These are phyloP conservation scores for Aspergillus fischeri DNA, from an alignment of 2,329 filamentous ascomycete species.

Conservation along the genomic window DNA sequence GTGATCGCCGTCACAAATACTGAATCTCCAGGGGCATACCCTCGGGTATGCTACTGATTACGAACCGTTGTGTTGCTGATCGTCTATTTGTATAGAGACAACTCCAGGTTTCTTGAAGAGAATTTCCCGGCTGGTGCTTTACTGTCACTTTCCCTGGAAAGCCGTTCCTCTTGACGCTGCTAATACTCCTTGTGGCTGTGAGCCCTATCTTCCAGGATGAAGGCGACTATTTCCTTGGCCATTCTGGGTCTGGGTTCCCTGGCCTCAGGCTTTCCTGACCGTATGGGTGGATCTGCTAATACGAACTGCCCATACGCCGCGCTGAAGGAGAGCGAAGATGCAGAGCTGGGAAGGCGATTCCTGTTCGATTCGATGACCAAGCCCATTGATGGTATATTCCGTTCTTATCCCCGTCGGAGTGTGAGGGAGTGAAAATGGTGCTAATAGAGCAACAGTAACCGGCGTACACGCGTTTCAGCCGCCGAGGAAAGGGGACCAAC, in stretches of 20 bases:
- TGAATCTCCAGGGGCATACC: no score
- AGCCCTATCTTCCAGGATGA: not conserved
- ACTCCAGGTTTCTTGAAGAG: no score
- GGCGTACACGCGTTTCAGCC: slow-evolving; percentile 33
- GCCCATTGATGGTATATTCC: slow-evolving; percentile 23
- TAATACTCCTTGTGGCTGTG: no score
- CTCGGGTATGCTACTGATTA: no score
- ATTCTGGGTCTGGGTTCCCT: not conserved
- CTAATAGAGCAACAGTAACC: slow-evolving; percentile 20
- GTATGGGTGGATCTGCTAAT: not conserved
- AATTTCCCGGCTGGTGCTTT: no score
- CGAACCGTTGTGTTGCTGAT: no score
- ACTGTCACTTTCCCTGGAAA: no score
- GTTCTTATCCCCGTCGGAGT: no score
- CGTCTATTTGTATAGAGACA: no score
- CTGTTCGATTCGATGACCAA: not conserved
- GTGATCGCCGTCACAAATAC: no score
- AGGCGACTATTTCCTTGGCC: not conserved
- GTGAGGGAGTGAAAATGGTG: not conserved
- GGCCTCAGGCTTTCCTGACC: not conserved
- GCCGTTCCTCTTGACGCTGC: no score
- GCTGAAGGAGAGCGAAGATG: not conserved
- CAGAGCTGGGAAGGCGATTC: not conserved
- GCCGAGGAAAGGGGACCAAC: slow-evolving; percentile 33
- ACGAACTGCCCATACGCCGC: not conserved